phyloP scores from a whole-genome alignment of 2,329 filamentous ascomycete genomes.

The Pseudopyrenochaeta lycopersici region DNA sequence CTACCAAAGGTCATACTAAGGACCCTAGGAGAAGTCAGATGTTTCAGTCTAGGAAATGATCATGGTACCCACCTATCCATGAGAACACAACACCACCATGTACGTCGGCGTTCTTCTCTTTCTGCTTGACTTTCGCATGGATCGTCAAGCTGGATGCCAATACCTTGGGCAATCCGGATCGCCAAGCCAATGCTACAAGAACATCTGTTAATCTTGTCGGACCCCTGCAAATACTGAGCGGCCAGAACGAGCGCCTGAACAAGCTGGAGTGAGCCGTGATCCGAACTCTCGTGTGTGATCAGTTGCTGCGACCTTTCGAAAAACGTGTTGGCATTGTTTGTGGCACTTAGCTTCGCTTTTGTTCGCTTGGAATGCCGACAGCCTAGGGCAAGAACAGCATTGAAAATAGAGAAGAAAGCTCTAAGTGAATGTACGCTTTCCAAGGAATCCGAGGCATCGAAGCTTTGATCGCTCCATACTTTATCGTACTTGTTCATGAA shows the following conservation, averaged over 20 bases:
- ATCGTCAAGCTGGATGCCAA: conserved; percentile 30
- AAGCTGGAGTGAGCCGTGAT: conserved; percentile 22
- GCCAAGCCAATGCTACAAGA: conserved; percentile 37
- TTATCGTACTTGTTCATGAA: conserved; percentile 4
- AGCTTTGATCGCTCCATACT: background rate
- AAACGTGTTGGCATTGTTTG: conserved; percentile 6
- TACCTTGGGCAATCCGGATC: conserved; percentile 34
- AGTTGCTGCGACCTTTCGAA: conserved; percentile 20
- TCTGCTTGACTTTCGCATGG: conserved; percentile 11
- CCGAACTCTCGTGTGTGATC: conserved; percentile 13
- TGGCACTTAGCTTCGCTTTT: background rate
- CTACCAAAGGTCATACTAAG: conserved; percentile 23
- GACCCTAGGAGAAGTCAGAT: background rate
- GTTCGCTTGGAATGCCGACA: conserved; percentile 18
- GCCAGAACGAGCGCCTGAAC: conserved; percentile 35
- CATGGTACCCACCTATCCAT: conserved; percentile 14
- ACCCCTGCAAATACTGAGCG: conserved; percentile 35
- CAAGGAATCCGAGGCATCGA: background rate
- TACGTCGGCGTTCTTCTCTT: conserved; percentile 17
- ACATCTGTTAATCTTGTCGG: conserved; percentile 25
- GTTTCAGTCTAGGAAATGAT: background rate
- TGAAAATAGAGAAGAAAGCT: conserved; percentile 24
- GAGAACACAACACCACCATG: conserved; percentile 18
- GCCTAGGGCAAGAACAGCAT: conserved; percentile 34
- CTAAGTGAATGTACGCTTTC: conserved; percentile 5